A percentile compares a stretch with the other conserved stretches of the same genome.
Evolutionary conservation across 2,329 filamentous ascomycete genomes (phyloP).

Genomic region (Xylaria digitata): DNA sequence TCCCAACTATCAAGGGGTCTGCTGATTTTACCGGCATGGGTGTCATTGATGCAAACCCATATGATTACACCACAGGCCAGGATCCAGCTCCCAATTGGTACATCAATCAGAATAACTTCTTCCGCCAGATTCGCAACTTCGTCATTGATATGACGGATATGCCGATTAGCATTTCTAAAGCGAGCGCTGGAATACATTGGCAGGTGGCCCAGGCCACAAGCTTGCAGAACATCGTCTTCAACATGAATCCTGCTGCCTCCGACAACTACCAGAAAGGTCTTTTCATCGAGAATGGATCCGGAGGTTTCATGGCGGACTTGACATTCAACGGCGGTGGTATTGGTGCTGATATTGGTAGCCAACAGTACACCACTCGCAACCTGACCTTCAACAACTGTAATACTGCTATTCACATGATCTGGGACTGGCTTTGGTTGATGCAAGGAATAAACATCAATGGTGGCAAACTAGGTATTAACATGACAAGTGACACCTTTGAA

Average conservation of each 20-base stretch:
- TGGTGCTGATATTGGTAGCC: constrained; percentile 83
- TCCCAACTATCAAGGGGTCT: constrained; percentile 80
- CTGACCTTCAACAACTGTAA: constrained; percentile 83
- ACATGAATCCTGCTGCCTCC: constrained; percentile 74
- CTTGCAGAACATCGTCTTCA: constrained; percentile 83
- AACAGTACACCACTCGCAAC: constrained; percentile 89
- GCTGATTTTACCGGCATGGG: constrained; percentile 84
- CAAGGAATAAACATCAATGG: constrained; percentile 80
- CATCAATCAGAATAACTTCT: constrained; percentile 87
- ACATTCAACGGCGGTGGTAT: constrained; percentile 84
- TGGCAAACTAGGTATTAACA: constrained; percentile 80
- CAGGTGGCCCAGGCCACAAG: constrained; percentile 86
- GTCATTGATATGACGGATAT: constrained; percentile 78
- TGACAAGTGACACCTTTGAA: constrained; percentile 72
- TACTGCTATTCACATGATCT: constrained; percentile 89
- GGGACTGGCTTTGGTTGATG: constrained; percentile 90
- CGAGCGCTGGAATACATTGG: constrained; percentile 82
- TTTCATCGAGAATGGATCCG: constrained; percentile 87
- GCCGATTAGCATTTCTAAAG: constrained; percentile 58
- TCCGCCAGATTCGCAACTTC: constrained; percentile 84
- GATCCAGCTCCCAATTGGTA: constrained; percentile 76
- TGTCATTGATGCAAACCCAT: constrained; percentile 89
- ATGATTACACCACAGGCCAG: constrained; percentile 58
- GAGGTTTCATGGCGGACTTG: constrained; percentile 85
- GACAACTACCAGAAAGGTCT: constrained; percentile 79